phyloP scores from a whole-genome alignment of 2,329 filamentous ascomycete species.

The Ascochyta pisi region DNA sequence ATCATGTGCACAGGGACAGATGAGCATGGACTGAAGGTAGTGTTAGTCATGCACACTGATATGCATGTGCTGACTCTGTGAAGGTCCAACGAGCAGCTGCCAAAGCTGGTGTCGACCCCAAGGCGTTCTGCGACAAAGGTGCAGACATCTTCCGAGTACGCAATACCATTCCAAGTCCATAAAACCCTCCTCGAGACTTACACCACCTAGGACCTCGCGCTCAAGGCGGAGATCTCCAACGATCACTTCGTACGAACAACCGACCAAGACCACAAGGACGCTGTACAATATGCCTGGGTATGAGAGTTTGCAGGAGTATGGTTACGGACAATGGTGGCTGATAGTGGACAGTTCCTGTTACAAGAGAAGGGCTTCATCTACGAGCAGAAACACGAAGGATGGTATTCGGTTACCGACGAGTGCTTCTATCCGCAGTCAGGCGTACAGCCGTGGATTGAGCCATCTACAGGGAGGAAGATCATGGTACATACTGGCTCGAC shows the following conservation, averaged over 20 bases:
- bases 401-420: slow-evolving; percentile 97
- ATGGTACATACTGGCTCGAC: slow-evolving; percentile 60
- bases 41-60: neutral
- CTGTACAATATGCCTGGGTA: slow-evolving; percentile 89
- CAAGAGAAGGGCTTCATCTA: slow-evolving; percentile 81
- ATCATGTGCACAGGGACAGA: slow-evolving; percentile 90
- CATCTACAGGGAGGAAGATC: slow-evolving; percentile 80
- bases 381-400: slow-evolving; percentile 84
- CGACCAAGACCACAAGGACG: slow-evolving; percentile 78
- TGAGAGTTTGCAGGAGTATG: slow-evolving; percentile 8
- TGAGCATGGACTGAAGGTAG: slow-evolving; percentile 91
- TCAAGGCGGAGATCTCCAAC: slow-evolving; percentile 72
- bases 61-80: slow-evolving; percentile 6
- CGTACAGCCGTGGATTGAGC: slow-evolving; percentile 76
- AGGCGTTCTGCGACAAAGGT: slow-evolving; percentile 87
- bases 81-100: slow-evolving; percentile 83
- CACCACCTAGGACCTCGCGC: slow-evolving; percentile 66
- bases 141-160: slow-evolving; percentile 75
- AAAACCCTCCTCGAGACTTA: slow-evolving; percentile 12
- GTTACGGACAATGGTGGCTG: slow-evolving; percentile 22
- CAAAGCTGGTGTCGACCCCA: slow-evolving; percentile 72
- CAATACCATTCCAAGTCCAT: neutral
- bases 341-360: slow-evolving; percentile 64
- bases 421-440: slow-evolving; percentile 86
- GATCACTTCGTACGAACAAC: slow-evolving; percentile 95